phyloP scores from a whole-genome alignment of 192 early-diverging fungal species.

The Coemansia sp. region DNA sequence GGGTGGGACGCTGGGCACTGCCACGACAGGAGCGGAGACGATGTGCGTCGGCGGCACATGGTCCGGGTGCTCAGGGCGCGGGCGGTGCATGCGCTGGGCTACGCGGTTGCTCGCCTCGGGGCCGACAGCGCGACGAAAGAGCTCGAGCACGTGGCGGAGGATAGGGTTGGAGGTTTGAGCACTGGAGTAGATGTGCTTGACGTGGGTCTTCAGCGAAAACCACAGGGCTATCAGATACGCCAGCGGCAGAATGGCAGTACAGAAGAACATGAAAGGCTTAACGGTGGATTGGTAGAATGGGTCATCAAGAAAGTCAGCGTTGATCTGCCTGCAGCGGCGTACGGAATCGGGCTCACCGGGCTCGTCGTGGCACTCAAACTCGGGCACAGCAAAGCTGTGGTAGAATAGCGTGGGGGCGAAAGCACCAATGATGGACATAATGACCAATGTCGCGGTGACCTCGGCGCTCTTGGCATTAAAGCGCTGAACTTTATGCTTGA shows the following conservation, averaged over 20 bases:
- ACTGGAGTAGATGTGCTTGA: constrained; percentile 69
- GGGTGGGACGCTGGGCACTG: not conserved
- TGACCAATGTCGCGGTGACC: constrained; percentile 94
- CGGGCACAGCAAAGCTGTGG: constrained; percentile 75
- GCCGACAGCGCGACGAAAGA: constrained; percentile 47
- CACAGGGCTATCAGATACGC: constrained; percentile 88
- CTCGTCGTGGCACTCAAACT: constrained; percentile 51
- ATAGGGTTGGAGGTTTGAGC: constrained; percentile 41
- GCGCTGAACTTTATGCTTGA: constrained; percentile 87
- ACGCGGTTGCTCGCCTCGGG: constrained; percentile 16
- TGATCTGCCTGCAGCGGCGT: constrained; percentile 64
- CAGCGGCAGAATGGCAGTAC: constrained; percentile 71
- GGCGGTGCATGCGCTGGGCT: constrained; percentile 19
- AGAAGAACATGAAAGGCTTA: constrained; percentile 83
- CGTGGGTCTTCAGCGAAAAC: constrained; percentile 93
- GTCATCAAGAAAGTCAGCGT: constrained; percentile 69
- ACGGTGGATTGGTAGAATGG: constrained; percentile 77
- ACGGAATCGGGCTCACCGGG: constrained; percentile 25
- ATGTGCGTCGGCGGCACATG: constrained; percentile 1
- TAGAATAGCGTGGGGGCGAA: constrained; percentile 96
- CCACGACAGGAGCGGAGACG: constrained; percentile 2
- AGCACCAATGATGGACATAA: constrained; percentile 88
- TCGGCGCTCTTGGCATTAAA: constrained; percentile 95
- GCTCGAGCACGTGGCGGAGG: constrained; percentile 60
- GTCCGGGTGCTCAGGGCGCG: constrained; percentile 11